Evolutionary conservation across 2,329 filamentous ascomycete genomes (phyloP), one percentile per base, ranked within the genome.

Genomic region (Cladosporium sphaerospermum): DNA sequence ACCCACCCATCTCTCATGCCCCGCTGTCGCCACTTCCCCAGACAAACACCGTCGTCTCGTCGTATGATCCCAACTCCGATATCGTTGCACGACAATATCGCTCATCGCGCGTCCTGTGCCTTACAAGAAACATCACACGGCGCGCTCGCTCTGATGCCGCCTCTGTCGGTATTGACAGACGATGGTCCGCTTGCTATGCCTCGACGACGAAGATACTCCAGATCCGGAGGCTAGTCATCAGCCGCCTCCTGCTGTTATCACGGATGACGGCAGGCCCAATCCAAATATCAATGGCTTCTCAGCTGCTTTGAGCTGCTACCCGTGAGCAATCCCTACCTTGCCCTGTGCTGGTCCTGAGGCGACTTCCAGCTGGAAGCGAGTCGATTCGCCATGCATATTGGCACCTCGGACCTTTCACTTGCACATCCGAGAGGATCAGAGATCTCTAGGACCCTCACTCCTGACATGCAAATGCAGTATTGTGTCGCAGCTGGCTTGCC

Each of bases 401-500:
- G 23, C 23, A 28, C 23, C 23, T 28, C 23, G 23, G 23, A 7
- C 23, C 23, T 7, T 28, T 28, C 23, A 28, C 23, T 28, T 28
- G 23, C 23, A 28, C 23, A 28, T 28, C 23, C 23, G 7, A 28
- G 23, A 28, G 7, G 23, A 28, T 28, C 23, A 28, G 11, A 16
- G n/a, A 36, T 23, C 23, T 3, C n/a, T 19, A 18, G n/a, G 28
- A 39, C n/a, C 43, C 23, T 31, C 63, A 63, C 63, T 62, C 64
- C 62, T 62, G 63, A 64, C 60, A 59, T 14, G 54, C 31, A 18
- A 18, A 45, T 48, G 49, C 74, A 96, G 90, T 63, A 82, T 96
- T 66, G 83, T 88, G 61, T 81, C 83, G 59, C 81, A 85, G 62
- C 80, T 96, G 59, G 86, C 88, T 45, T 80, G 82, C 32, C 80